Percentiles rank a stretch among this genome's conserved stretches.
These are phyloP conservation scores for Gyromitra esculenta DNA, from an alignment of 2,329 filamentous ascomycete genomes.

Conservation along the genomic window DNA sequence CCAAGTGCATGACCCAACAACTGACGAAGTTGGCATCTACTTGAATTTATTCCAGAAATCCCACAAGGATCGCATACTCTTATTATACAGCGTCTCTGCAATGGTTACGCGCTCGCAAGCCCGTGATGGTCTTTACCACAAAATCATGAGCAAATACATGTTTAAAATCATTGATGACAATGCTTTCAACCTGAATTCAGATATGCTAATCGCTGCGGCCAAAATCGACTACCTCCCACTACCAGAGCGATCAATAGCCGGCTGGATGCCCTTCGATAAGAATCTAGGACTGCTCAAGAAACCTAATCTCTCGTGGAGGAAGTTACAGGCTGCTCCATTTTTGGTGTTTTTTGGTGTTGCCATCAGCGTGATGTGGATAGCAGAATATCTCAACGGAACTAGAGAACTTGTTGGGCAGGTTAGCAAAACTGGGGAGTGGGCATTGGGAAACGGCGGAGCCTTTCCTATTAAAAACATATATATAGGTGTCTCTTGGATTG, in stretches of 20 bases:
- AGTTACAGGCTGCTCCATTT: conserved; percentile 11
- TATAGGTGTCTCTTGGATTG: conserved; percentile 15
- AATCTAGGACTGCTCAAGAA: conserved; percentile 6
- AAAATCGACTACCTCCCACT: conserved; percentile 31
- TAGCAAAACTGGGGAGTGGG: not conserved
- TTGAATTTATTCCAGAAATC: conserved; percentile 4
- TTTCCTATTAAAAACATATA: not conserved
- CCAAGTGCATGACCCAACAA: conserved; percentile 10
- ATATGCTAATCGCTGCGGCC: conserved; percentile 18
- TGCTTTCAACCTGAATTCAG: conserved; percentile 7
- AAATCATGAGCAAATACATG: conserved; percentile 12
- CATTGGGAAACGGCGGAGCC: not conserved
- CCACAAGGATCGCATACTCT: conserved; percentile 4
- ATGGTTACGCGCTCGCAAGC: conserved; percentile 31
- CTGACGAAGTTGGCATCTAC: conserved; percentile 7
- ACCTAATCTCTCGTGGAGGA: not conserved
- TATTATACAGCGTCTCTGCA: not conserved
- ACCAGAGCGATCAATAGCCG: conserved; percentile 11
- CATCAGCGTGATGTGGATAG: not conserved
- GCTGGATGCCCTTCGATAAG: conserved; percentile 26
- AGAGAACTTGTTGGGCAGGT: not conserved
- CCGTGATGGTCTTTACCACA: conserved; percentile 9
- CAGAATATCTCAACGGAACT: conserved; percentile 11
- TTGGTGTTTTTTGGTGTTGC: conserved; percentile 18
- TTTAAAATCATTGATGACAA: conserved; percentile 4